Base-by-base conservation (phyloP, 768 basidiomycete species). In the Lentinula boryana region DNA sequence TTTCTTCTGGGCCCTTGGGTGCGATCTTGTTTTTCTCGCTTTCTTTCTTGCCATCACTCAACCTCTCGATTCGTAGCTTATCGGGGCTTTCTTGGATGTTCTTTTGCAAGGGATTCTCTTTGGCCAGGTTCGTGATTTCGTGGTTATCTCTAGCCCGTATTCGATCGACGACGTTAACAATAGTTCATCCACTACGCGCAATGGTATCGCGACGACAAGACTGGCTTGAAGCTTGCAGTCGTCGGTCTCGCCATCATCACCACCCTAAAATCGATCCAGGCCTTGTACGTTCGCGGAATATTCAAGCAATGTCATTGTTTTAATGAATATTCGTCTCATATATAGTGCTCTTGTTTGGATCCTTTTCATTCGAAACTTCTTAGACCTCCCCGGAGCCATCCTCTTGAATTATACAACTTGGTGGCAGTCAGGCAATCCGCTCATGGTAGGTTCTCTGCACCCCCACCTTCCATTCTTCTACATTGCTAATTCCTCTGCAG, bases 1-100 rank as follows among this genome's bases (percentile, higher is more conserved):
- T 70, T 65, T 60, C 62, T 73, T 32, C 64, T 74, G 2, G 73
- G 72, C 27, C 73, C 73, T 54, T 74, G 73, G 73, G 73, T 70
- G 21, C 38, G 70, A 58, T 27, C 18, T 38, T 18, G 46, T 31
- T 31, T 18, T 5, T 21, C 57, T 16, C 49, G 32, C 10, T 38
- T 7, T 33, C 35, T 27, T 31, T 5, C 15, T 1, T 9, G 0
- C 8, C 8, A 3, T 1, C 2, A 21, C 9, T 18, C 12, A 8
- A 48, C 46, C 12, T 61, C 32, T 31, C 6, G 33, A 23, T 49
- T 49, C 10, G 8, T 51, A 74, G 73, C 64, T 74, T 2, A 60
- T 73, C 21, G 74, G 74, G 12, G 63, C 63, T 21, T 68, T 71
- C 33, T 33, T 71, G 1, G 72, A 73, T 31, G 4, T 71, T 23